phyloP scores from a whole-genome alignment of 108 stramenopile species.

The Cyclostephanos invisitatus region DNA sequence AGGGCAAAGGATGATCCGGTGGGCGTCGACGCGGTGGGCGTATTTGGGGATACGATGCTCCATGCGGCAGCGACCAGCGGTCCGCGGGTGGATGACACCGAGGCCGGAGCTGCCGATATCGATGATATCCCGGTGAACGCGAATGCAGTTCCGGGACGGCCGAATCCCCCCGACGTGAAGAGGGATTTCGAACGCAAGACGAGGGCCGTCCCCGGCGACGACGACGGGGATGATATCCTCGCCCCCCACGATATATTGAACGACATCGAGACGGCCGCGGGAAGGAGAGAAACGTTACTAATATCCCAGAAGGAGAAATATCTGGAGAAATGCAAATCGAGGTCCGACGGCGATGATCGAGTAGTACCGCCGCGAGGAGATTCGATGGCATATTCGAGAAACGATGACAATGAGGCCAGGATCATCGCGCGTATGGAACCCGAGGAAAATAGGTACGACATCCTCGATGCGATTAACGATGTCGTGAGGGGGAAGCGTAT shows the following conservation, averaged over 20 bases:
- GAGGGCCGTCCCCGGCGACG: too few relatives aligned
- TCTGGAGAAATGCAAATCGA: neutral
- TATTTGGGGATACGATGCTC: neutral
- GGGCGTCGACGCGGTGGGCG: neutral
- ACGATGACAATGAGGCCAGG: neutral
- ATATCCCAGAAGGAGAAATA: neutral
- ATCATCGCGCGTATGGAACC: neutral
- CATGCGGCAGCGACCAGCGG: neutral
- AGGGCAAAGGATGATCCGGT: neutral
- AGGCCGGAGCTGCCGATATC: neutral
- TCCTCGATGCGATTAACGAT: neutral
- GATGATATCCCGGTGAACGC: neutral
- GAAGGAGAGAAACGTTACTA: neutral
- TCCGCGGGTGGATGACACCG: neutral
- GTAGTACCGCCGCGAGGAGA: neutral
- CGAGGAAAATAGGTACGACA: neutral
- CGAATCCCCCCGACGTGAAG: neutral
- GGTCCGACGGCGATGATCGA: neutral
- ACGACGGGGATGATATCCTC: too few relatives aligned
- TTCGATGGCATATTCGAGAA: neutral
- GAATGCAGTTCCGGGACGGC: neutral
- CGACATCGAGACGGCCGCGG: neutral
- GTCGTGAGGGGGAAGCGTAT: neutral
- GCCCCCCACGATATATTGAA: conserved; percentile 2
- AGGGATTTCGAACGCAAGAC: neutral